Base-by-base conservation (phyloP, 1,139 yeast genomes). In the Pichia sp. region DNA sequence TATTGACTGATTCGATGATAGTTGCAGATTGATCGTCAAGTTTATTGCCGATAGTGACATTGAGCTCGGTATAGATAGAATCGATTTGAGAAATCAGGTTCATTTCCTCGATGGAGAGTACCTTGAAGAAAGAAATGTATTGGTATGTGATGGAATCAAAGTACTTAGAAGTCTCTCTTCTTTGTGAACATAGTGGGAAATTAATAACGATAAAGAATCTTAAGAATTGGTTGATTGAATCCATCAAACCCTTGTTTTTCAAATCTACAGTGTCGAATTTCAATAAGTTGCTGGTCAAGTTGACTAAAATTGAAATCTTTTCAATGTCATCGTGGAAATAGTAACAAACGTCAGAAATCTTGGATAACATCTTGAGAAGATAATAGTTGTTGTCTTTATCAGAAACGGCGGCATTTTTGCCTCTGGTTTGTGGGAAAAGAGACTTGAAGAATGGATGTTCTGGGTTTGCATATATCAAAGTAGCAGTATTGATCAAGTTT, bases 401-500 rank as follows among this genome's bases (percentile, higher is more conserved):
- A 27, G 24, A 36, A 4, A 12, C n/a, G 20, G 22, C 37, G 10
- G 38, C 14, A 20, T 31, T 20, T 24, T 22, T 42, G 3, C 9
- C 28, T 14, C 34, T 34, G 14, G 28, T 7, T 8, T 40, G 42
- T 10, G 58, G 53, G 33, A 58, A 48, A 24, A 59, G 28, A 4
- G 37, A 28, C 44, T 54, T 38, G 47, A 48, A 38, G 55, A 54
- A 21, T 47, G 50, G 39, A 53, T 58, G 1, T 47, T 35, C 1
- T 38, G 36, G 3, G 56, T 58, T 34, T 53, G 48, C 8, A 53
- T 38, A 39, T 56, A 64, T 51, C 10, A 58, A 38, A 5, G 58
- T 40, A 14, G 63, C 56, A 6, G 72, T 73, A 48, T 58, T 58
- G 1, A 69, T 50, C 21, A 67, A 41, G 9, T 58, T 54, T 17